Percentiles rank a stretch among this genome's conserved stretches.
phyloP scores from a whole-genome alignment of 768 basidiomycete species.

The Boletus subparvulus region DNA sequence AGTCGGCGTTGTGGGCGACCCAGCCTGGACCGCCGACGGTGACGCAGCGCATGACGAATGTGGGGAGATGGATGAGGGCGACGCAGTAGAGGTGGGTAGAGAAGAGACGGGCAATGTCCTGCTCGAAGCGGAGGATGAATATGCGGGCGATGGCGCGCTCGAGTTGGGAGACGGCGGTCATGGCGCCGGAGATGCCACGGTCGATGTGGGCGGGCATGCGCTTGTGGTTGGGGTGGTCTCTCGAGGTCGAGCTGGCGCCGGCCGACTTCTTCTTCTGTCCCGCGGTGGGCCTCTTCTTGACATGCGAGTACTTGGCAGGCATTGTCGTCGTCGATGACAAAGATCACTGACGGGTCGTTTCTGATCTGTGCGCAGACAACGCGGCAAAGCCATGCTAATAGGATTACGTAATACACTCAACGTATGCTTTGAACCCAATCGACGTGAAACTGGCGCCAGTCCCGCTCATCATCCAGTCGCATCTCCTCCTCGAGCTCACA shows the following conservation, averaged over 20 bases:
- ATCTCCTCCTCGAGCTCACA: slow-evolving; percentile 33
- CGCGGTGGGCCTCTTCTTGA: slow-evolving; percentile 60
- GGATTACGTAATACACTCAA: slow-evolving; percentile 20
- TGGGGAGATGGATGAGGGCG: slow-evolving; percentile 64
- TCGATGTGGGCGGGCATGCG: slow-evolving; percentile 51
- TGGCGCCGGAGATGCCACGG: slow-evolving; percentile 52
- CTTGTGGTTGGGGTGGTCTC: slow-evolving; percentile 23
- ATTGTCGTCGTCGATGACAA: slow-evolving; percentile 33
- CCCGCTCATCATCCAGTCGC: slow-evolving; percentile 4
- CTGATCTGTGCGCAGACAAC: slow-evolving; percentile 20
- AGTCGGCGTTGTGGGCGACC: slow-evolving; percentile 65
- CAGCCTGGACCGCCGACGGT: slow-evolving; percentile 64
- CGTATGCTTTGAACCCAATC: slow-evolving; percentile 35
- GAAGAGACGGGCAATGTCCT: slow-evolving; percentile 73
- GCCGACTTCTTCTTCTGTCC: slow-evolving; percentile 47
- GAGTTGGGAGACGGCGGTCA: slow-evolving; percentile 62
- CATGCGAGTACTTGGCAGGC: slow-evolving; percentile 74
- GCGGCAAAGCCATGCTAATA: background rate
- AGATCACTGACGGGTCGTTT: background rate
- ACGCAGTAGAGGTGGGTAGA: slow-evolving; percentile 67
- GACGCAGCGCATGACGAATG: slow-evolving; percentile 63
- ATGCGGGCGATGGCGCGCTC: slow-evolving; percentile 69
- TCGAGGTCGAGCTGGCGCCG: no score
- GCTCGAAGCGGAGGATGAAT: slow-evolving; percentile 67
- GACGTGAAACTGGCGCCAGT: slow-evolving; percentile 60